Evolutionary conservation across 1,284 basidiomycete species (phyloP), one percentile per base, ranked within the genome.

Genomic region (Gymnopus androsaceus): DNA sequence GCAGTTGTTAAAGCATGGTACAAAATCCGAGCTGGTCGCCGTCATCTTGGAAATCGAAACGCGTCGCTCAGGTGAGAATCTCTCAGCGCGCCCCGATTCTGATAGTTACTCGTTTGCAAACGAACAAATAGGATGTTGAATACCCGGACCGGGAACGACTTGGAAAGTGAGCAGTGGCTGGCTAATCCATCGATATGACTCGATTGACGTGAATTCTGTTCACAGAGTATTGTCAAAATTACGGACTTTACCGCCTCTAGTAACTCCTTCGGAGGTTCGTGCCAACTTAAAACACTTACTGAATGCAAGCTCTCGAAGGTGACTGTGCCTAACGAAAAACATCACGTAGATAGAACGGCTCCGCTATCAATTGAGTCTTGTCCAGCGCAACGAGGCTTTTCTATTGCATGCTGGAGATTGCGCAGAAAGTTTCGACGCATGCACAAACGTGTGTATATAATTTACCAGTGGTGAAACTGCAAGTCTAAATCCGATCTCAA

Each of bases 341-440:
- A 25, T n/a, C 31, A 42, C 19, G 42, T 38, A 96, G 94, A 92
- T 97, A 65, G 93, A 96, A 69, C 81, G 92, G 6, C 80, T 98
- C 52, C 80, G 92, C 47, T 76, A 85, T 65, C 91, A 96, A 64
- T 78, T 98, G 19, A 77, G 80, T 17, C 82, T 84, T 47, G 94
- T 96, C 4, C 90, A 95, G 57, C 78, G 79, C n/a, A 90, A 91
- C 61, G 85, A 95, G 66, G 94, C 94, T 0, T 99, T 99, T 73
- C 79, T 99, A 28, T 82, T 99, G 0, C 96, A 99, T 63, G 95
- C 95, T 2, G 97, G 96, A 9, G 97, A 99, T 69, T 99, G 95
- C 66, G 96, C 95, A 21, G 95, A 96, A 72, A 90, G 91, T 67
- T 95, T 96, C 65, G 90, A 93, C 63, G 92, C 92, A 1, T 95